Evolutionary conservation across 2,329 filamentous ascomycete species (phyloP), one percentile per base, ranked within the genome.

Genomic region (Didymosphaeria variabile): DNA sequence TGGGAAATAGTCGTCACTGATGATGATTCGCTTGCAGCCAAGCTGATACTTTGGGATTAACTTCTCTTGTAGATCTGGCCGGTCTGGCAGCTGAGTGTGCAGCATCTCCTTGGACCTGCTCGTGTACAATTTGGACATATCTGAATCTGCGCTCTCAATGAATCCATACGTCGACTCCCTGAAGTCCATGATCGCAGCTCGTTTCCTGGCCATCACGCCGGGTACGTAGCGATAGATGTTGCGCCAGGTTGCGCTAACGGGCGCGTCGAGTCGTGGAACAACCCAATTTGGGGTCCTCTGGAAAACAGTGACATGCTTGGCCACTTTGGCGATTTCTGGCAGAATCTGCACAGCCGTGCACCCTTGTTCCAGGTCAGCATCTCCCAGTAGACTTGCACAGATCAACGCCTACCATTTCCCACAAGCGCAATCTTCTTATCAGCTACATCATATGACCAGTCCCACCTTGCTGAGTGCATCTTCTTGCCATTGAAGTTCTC

Each of bases 221-320:
- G 86, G 86, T 0, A 87, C 44, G 64, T 85, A 87, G 57, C 77
- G 80, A 59, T 83, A 81, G 2, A 86, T 52, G 15, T 74, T 72
- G 29, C 80, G 77, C 64, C 79, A 76, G 45, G 82, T 60, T 0
- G 77, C 57, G 2, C 82, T 79, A 2, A 88, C 80, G 0, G 79
- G 73, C 1, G 72, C 75, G 59, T 88, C 86, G 2, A 76, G 61
- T 17, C 86, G 83, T 3, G 86, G 85, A 2, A 86, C 79, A 6
- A 88, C 72, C 85, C 86, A 88, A 66, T 88, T 88, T 0, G 87
- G 84, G 0, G 85, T 85, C 17, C 87, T 79, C 68, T 88, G 86
- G 70, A 85, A 88, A 15, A 88, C 75, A 0, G 82, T 84, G 17
- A 88, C 72, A 13, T 81, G 77, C 2, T 81, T 78, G 10, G 82